Base-by-base conservation (phyloP, 345 rosid genomes). In the Moringa oleifera region DNA sequence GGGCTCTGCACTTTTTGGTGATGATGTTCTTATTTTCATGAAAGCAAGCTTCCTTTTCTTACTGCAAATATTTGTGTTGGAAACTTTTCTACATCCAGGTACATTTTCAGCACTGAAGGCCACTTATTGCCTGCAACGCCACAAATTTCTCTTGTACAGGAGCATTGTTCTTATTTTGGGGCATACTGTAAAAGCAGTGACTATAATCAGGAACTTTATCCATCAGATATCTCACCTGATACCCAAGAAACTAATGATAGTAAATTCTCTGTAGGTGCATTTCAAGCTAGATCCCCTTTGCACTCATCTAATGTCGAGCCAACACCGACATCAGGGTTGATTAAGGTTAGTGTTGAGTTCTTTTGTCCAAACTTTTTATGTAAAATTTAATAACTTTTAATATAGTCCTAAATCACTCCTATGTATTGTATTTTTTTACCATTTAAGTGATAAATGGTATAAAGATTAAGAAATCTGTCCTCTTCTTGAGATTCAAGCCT, bases 31-130 rank as follows among this genome's bases (percentile, higher is more conserved):
- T 57, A 36, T 57, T 7, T 23, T 25, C 28, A 37, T 51, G 22
- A 51, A 25, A 53, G n/a, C 6, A 45, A 18, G 46, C 25, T 55
- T 25, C 60, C 60, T 55, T 23, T 57, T 52, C 51, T 70, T 23
- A 13, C 17, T 46, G 61, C 2, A 23, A 49, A 23, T 18, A 4
- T 63, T n/a, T 59, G 23, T 16, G 18, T 18, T 31, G 25, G 5
- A 23, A 36, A 18, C 41, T 33, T 41, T 68, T 64, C 36, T 23
- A 50, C 67, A 68, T 59, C 22, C 75, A 89, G 99, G 81, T 94
- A 86, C 62, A 70, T 88, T 69, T 90, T 94, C 68, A 90, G 84
- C 63, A 94, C 99, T 1, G 99, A 94, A 79, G 97, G 99, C 49
- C 99, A 94, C 78, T 74, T 94, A 21, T 61, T 94, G 77, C 96